Conservation (phyloP, 805 yeast genomes). For the Candida tammaniensis region DNA sequence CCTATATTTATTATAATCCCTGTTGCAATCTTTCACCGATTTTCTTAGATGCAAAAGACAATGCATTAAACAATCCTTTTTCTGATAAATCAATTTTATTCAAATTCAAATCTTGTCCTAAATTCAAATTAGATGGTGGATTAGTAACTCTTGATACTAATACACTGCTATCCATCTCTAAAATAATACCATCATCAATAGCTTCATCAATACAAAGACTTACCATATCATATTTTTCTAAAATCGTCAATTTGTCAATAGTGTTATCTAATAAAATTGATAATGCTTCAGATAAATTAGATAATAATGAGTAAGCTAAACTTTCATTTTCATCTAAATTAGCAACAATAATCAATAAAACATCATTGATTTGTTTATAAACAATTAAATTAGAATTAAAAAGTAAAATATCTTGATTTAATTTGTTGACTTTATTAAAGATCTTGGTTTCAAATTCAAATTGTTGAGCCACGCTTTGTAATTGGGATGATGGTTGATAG, state of each 20-base stretch:
- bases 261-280: constrained; percentile 69
- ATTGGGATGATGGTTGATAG: constrained; percentile 41
- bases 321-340: constrained; percentile 82
- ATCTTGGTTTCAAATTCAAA: constrained; percentile 70
- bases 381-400: constrained; percentile 77
- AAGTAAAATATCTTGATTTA: constrained; percentile 74
- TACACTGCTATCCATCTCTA: constrained; percentile 84
- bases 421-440: constrained; percentile 73
- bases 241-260: constrained; percentile 73
- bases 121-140: constrained; percentile 50
- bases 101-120: constrained; percentile 54
- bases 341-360: constrained; percentile 68
- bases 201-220: constrained; percentile 87
- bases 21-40: constrained; percentile 46
- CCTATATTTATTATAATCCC: constrained; percentile 28
- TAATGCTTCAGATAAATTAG: constrained; percentile 77
- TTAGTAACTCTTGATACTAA: constrained; percentile 90
- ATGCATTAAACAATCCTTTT: constrained; percentile 77
- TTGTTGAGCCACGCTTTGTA: constrained; percentile 54
- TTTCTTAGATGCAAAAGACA: constrained; percentile 82
- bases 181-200: constrained; percentile 87
- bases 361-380: constrained; percentile 83
- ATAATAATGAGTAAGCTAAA: constrained; percentile 68
- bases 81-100: constrained; percentile 65
- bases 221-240: constrained; percentile 83